Conservation (phyloP, 768 basidiomycete species). For the Russula olivacea region DNA sequence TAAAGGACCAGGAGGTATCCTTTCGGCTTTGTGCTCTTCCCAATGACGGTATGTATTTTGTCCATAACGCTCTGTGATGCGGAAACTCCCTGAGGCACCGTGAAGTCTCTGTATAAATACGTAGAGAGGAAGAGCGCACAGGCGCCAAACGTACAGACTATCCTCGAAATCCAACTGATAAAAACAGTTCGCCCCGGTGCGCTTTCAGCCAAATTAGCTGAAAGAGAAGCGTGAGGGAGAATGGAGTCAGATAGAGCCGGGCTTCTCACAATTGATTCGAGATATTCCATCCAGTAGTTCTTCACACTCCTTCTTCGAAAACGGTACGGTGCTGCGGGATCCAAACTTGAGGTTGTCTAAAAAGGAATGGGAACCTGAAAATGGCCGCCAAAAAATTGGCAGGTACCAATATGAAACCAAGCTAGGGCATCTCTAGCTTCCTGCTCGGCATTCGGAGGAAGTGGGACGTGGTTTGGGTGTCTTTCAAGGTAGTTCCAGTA, state of each 20-base stretch:
- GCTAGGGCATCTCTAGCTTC: slow-evolving; percentile 48
- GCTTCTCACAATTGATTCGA: slow-evolving; percentile 15
- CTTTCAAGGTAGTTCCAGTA: slow-evolving; percentile 51
- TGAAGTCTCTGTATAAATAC: background rate
- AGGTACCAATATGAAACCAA: slow-evolving; percentile 41
- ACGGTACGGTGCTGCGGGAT: slow-evolving; percentile 41
- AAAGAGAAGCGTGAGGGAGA: background rate
- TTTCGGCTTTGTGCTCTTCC: slow-evolving; percentile 24
- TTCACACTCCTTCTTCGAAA: slow-evolving; percentile 50
- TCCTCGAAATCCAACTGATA: slow-evolving; percentile 46
- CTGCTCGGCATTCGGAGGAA: slow-evolving; percentile 38
- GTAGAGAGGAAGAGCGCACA: background rate
- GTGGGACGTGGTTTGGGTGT: slow-evolving; percentile 42
- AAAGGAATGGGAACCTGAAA: slow-evolving; percentile 25
- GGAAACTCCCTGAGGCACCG: slow-evolving; percentile 35
- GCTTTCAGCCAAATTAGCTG: slow-evolving; percentile 27
- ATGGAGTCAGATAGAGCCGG: background rate
- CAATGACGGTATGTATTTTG: slow-evolving; percentile 32
- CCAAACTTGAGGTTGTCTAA: slow-evolving; percentile 47
- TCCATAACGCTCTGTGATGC: slow-evolving; percentile 43
- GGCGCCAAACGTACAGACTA: slow-evolving; percentile 35
- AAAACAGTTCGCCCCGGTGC: slow-evolving; percentile 42
- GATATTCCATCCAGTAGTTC: slow-evolving; percentile 38
- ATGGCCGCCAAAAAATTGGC: slow-evolving; percentile 4
- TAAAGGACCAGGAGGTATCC: slow-evolving; percentile 24